phyloP scores from a whole-genome alignment of 306 rosid genomes.

The Canavalia gladiata region DNA sequence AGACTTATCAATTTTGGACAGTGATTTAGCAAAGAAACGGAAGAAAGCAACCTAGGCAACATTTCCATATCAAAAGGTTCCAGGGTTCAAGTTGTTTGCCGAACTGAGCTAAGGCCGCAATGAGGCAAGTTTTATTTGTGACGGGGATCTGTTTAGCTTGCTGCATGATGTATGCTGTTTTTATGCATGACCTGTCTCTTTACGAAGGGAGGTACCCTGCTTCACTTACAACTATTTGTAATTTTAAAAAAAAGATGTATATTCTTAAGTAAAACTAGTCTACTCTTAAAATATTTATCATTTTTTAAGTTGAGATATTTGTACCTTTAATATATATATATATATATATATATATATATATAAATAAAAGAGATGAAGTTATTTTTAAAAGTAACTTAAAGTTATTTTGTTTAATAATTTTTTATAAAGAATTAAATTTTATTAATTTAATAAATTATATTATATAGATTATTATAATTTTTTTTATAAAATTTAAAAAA shows the following conservation, averaged over 20 bases:
- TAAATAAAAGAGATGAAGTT: no score
- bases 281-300: neutral
- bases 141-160: neutral
- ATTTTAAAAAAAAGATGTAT: neutral
- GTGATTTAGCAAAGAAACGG: neutral
- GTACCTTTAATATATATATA: no score
- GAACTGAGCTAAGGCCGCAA: neutral
- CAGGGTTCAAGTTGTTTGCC: slow-evolving; percentile 19
- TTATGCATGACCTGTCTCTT: neutral
- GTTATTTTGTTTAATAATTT: no score
- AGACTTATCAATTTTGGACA: slow-evolving; percentile 12
- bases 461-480: no score
- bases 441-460: no score
- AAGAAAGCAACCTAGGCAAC: slow-evolving; percentile 27
- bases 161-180: slow-evolving; percentile 4
- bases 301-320: no score
- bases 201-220: neutral
- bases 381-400: no score
- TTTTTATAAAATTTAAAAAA: no score
- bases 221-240: neutral
- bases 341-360: no score
- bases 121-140: neutral
- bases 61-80: slow-evolving; percentile 31
- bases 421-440: no score
- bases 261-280: neutral